phyloP scores from a whole-genome alignment of 345 rosid genomes.

The Aquilaria yunnanensis region DNA sequence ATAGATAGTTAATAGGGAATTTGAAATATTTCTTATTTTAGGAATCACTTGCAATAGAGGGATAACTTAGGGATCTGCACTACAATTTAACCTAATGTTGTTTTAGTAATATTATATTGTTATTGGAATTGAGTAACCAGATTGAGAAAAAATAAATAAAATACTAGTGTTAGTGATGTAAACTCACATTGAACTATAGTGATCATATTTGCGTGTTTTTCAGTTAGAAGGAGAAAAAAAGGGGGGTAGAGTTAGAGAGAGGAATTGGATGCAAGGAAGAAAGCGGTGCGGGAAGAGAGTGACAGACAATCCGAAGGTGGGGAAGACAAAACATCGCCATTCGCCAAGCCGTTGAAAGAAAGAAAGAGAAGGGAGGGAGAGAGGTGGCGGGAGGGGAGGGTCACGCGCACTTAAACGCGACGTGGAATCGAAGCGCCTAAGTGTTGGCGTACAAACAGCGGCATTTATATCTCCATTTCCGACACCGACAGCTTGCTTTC shows the following conservation, averaged over 20 bases:
- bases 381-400: neutral
- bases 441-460: constrained; percentile 27
- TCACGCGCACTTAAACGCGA: constrained; percentile 11
- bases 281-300: constrained; percentile 16
- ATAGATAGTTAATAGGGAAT: too few relatives aligned
- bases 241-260: neutral
- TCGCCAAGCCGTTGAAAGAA: neutral
- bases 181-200: too few relatives aligned
- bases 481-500: constrained; percentile 24
- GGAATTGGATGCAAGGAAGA: neutral
- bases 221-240: neutral
- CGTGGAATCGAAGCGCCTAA: neutral
- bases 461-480: neutral
- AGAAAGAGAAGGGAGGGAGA: too few relatives aligned
- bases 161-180: too few relatives aligned
- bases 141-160: too few relatives aligned
- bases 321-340: constrained; percentile 26
- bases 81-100: too few relatives aligned
- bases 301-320: constrained; percentile 42
- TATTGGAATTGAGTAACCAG: too few relatives aligned
- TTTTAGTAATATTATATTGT: too few relatives aligned
- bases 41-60: too few relatives aligned
- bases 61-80: too few relatives aligned
- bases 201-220: too few relatives aligned
- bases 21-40: too few relatives aligned